Conservation (phyloP, 2,329 filamentous ascomycete genomes). For the Fusarium duplospermum region DNA sequence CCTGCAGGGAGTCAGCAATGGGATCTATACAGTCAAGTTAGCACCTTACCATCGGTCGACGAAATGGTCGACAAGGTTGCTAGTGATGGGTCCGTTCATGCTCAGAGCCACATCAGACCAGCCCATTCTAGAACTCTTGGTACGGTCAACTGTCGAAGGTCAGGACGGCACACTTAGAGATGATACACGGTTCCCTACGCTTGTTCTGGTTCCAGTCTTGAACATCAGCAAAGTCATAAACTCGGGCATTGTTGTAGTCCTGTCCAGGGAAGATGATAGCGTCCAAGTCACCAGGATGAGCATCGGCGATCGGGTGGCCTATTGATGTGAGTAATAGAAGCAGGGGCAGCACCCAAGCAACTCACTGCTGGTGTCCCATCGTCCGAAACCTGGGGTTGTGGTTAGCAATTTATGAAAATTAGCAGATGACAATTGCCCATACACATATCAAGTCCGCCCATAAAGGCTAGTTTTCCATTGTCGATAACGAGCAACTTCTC, state of each 20-base stretch:
- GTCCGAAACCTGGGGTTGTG: slow-evolving; percentile 71
- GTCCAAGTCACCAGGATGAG: slow-evolving; percentile 81
- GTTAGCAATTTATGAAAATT: slow-evolving; percentile 34
- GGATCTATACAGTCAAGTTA: rapidly evolving
- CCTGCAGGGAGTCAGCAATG: slow-evolving; percentile 48
- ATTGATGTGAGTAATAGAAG: slow-evolving; percentile 23
- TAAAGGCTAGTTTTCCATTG: slow-evolving; percentile 78
- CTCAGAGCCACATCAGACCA: slow-evolving; percentile 90
- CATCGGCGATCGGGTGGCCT: slow-evolving; percentile 83
- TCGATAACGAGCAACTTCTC: slow-evolving; percentile 91
- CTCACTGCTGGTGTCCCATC: slow-evolving; percentile 85
- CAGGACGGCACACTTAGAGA: neutral
- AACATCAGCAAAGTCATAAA: slow-evolving; percentile 85
- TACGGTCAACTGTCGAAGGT: slow-evolving; percentile 71
- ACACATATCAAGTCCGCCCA: slow-evolving; percentile 91
- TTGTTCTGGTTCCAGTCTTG: slow-evolving; percentile 87
- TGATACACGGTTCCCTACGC: slow-evolving; percentile 48
- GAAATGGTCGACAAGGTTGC: slow-evolving; percentile 82
- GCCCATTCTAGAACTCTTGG: slow-evolving; percentile 85
- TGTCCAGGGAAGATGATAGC: slow-evolving; percentile 87
- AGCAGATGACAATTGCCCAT: slow-evolving; percentile 31
- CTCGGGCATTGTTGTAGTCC: slow-evolving; percentile 90
- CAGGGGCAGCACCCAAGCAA: neutral
- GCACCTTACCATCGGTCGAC: slow-evolving; percentile 76
- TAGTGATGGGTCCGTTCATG: slow-evolving; percentile 78